Evolutionary conservation across 306 rosid genomes (phyloP).

Genomic region (Inga leiocalycina): DNA sequence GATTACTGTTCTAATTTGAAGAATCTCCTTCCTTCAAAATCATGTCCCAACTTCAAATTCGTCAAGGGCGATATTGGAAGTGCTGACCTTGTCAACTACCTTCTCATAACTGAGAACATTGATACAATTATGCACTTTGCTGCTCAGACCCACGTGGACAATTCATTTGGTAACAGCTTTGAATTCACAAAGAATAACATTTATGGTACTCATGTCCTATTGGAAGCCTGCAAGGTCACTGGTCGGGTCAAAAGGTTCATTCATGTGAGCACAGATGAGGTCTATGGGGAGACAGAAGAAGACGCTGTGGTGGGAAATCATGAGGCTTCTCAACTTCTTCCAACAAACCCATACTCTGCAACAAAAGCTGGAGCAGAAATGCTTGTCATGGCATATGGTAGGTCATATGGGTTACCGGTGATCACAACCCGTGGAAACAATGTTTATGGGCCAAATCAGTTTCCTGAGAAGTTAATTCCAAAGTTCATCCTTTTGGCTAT

Average conservation of each 20-base stretch:
- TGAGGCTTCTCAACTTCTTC: constrained; percentile 71
- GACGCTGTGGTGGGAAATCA: constrained; percentile 70
- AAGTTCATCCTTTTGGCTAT: constrained; percentile 66
- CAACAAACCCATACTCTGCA: constrained; percentile 65
- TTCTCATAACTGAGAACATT: constrained; percentile 59
- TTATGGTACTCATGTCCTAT: constrained; percentile 61
- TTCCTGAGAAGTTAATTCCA: constrained; percentile 65
- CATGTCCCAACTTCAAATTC: constrained; percentile 63
- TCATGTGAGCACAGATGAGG: constrained; percentile 70
- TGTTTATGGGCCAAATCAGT: constrained; percentile 69
- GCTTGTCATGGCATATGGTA: constrained; percentile 74
- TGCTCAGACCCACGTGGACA: constrained; percentile 70
- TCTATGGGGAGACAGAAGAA: constrained; percentile 67
- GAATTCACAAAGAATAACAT: constrained; percentile 73
- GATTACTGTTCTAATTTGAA: constrained; percentile 69
- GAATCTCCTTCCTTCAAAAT: constrained; percentile 57
- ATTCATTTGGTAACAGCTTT: constrained; percentile 66
- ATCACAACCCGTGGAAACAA: constrained; percentile 70
- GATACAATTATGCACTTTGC: constrained; percentile 77
- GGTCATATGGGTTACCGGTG: constrained; percentile 65
- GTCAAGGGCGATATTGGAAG: constrained; percentile 68
- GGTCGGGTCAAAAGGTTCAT: constrained; percentile 63
- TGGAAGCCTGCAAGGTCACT: constrained; percentile 71
- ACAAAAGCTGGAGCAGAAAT: constrained; percentile 74
- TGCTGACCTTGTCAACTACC: constrained; percentile 66